Percentiles rank a stretch among this genome's conserved stretches.
phyloP scores from a whole-genome alignment of 805 yeast genomes.

The Candida coleopterorum region DNA sequence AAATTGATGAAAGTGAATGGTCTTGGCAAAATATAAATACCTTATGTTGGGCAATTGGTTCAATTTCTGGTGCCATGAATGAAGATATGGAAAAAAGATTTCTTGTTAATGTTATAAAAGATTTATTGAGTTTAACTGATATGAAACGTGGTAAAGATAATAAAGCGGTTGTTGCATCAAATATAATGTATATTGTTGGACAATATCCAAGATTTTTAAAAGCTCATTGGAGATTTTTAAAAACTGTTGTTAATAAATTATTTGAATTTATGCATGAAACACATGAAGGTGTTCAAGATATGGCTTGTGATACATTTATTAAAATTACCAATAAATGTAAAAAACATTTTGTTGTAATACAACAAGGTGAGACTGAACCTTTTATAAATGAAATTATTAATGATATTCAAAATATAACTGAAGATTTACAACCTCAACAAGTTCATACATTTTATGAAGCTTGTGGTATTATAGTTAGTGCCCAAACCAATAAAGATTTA shows the following conservation, averaged over 20 bases:
- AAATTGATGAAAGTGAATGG: constrained; percentile 97
- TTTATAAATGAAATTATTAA: constrained; percentile 86
- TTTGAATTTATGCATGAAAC: constrained; percentile 99
- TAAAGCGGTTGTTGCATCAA: constrained; percentile 99
- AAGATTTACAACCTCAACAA: constrained; percentile 93
- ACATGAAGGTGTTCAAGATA: constrained; percentile 99
- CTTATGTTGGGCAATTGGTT: constrained; percentile 99
- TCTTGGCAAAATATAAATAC: constrained; percentile 98
- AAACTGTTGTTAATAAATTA: constrained; percentile 90
- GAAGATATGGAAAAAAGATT: constrained; percentile 96
- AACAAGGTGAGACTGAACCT: constrained; percentile 81
- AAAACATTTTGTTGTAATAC: constrained; percentile 87
- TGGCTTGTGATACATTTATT: constrained; percentile 99
- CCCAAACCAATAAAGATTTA: constrained; percentile 66
- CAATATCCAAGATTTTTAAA: constrained; percentile 96
- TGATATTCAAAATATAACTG: constrained; percentile 79
- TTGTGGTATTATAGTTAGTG: constrained; percentile 88
- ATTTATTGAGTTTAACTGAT: constrained; percentile 85
- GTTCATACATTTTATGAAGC: constrained; percentile 98
- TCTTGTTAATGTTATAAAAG: constrained; percentile 89
- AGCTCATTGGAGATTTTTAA: constrained; percentile 97
- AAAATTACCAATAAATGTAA: constrained; percentile 94
- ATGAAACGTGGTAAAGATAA: constrained; percentile 96
- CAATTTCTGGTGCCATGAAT: constrained; percentile 97
- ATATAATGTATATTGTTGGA: constrained; percentile 98